Evolutionary conservation across 768 basidiomycete genomes (phyloP), one percentile per base, ranked within the genome.

Genomic region (Leccinum longicurvipes): DNA sequence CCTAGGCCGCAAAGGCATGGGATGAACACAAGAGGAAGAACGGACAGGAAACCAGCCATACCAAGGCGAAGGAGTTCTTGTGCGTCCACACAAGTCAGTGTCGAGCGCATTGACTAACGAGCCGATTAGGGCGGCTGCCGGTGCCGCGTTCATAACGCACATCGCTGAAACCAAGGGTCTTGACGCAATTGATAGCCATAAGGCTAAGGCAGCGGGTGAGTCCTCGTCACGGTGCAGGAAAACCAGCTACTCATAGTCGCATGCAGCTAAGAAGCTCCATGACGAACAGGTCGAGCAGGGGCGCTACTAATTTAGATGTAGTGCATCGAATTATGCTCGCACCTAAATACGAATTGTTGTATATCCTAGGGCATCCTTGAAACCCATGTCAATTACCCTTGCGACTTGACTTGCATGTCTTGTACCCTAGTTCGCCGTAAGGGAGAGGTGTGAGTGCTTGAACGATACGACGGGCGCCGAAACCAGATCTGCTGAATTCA

Each of bases 1-100:
- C 15, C 12, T 56, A 83, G 84, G 86, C 86, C 54, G 78, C 77
- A 45, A 87, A 85, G 67, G 79, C 82, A 2, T 89, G 81, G 64
- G 77, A 88, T 59, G 60, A 82, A 0, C 87, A 89, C 70, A 47
- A 63, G 24, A 74, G 53, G 36, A 63, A 53, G 36, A 74, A 85
- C 29, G 88, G 87, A 42, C 58, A 77, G 61, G 77, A 81, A 2
- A 63, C 57, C 17, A 68, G 25, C 49, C 87, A 89, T 64, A 77
- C 66, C 11, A 75, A 74, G 64, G 83, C 83, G 17, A 87, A 86
- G 73, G 79, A 85, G 50, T 0, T 66, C 25, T 0, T 61, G 70
- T 63, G 81, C 53, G 54, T 84, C 76, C 79, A 12, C n/a, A n/a
- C 66, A 6, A 60, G 17, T 9, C 55, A 27, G 10, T 31, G 19